Evolutionary conservation across 2,329 filamentous ascomycete species (phyloP).

Genomic region (Trichoderma arundinaceum): DNA sequence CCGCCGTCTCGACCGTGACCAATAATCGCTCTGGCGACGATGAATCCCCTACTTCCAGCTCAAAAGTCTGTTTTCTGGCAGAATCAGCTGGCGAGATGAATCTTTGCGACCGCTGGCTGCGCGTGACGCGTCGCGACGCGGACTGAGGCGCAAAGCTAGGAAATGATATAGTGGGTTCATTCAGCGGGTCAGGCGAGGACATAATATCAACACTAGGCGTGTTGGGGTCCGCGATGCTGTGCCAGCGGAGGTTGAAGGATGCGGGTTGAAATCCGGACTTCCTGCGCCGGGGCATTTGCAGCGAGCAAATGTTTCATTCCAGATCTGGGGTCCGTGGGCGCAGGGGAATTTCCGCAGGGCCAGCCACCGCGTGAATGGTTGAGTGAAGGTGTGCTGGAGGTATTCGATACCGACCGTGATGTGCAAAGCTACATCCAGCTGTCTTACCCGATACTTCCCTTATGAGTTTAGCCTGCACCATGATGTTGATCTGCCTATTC

Average conservation of each 20-base stretch:
- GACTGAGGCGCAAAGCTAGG: constrained; percentile 45
- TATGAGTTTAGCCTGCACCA: constrained; percentile 13
- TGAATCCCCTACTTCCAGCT: constrained; percentile 60
- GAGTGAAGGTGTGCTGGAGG: constrained; percentile 6
- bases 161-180: constrained; percentile 45
- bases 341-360: constrained; percentile 10
- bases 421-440: constrained; percentile 13
- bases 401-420: constrained; percentile 16
- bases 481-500: background rate
- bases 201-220: constrained; percentile 51
- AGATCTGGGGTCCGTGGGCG: background rate
- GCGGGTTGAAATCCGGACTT: constrained; percentile 38
- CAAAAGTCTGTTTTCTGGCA: constrained; percentile 62
- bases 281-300: constrained; percentile 43
- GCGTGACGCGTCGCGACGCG: constrained; percentile 51
- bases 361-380: constrained; percentile 26
- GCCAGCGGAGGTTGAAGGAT: constrained; percentile 45
- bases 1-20: constrained; percentile 50
- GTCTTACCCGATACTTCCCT: constrained; percentile 4
- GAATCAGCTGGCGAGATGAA: constrained; percentile 50
- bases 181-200: constrained; percentile 60
- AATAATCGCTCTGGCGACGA: constrained; percentile 58
- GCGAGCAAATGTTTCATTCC: constrained; percentile 24
- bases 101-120: constrained; percentile 50
- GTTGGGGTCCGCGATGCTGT: constrained; percentile 44